Evolutionary conservation across 108 stramenopile species (phyloP).

Genomic region (Thalassiosira profunda): DNA sequence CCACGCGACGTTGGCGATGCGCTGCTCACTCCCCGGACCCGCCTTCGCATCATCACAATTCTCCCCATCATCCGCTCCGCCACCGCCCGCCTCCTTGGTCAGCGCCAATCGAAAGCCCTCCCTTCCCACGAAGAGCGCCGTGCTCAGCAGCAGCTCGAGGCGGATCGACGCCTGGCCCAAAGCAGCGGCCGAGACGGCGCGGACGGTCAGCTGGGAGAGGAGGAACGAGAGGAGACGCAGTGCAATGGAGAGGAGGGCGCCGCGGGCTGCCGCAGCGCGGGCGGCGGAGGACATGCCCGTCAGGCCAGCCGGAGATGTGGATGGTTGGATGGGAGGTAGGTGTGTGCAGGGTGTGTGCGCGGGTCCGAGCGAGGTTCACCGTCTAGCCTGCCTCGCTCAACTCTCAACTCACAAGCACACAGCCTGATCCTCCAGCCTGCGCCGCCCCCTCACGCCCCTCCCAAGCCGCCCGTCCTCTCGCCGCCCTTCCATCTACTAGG

Average conservation of each 20-base stretch:
- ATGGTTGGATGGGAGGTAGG: neutral
- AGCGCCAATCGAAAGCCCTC: conserved; percentile 91
- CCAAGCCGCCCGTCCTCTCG: no score
- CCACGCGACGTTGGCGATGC: conserved; percentile 56
- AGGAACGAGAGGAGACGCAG: conserved; percentile 73
- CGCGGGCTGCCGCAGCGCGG: conserved; percentile 53
- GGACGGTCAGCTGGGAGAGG: conserved; percentile 80
- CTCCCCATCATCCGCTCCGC: neutral
- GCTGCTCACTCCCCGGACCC: conserved; percentile 28
- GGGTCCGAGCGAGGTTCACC: no score
- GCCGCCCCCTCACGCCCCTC: no score
- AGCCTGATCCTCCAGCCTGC: no score
- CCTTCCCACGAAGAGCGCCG: conserved; percentile 83
- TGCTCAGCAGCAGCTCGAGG: conserved; percentile 80
- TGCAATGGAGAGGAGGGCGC: conserved; percentile 59
- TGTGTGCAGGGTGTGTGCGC: neutral
- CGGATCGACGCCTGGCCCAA: conserved; percentile 83
- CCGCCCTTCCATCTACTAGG: no score
- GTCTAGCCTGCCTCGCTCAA: no score
- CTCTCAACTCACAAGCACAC: no score
- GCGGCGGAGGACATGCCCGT: neutral
- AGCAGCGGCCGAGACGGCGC: conserved; percentile 64
- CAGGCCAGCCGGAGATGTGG: neutral
- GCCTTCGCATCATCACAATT: conserved; percentile 32
- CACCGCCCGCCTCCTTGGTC: conserved; percentile 48